Base-by-base conservation (phyloP, 2,329 filamentous ascomycete species). In the Alternaria metachromatica region DNA sequence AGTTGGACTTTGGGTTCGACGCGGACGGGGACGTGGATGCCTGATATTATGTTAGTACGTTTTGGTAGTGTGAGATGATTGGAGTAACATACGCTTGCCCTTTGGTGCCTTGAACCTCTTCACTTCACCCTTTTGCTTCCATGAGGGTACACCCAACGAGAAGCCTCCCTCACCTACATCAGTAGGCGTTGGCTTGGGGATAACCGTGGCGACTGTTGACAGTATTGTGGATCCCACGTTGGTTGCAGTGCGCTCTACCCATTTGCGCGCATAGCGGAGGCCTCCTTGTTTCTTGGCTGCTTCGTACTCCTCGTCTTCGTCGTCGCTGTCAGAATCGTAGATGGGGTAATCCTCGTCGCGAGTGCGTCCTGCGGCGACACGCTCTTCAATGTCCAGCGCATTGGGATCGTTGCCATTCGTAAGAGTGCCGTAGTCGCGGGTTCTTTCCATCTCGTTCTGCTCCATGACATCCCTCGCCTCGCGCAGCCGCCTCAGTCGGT, bases 1-100 rank as follows among this genome's bases (percentile, higher is more conserved):
- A 99, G 97, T 80, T 94, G 97, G 55, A 99, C 96, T 82, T 99
- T 99, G 33, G 96, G 96, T 81, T 99, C 96, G 33, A 99, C 94
- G 53, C 96, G 90, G 59, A 98, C 91, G 13, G 95, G 95, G 23
- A 99, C 96, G 75, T 98, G 95, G 63, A 99, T 98, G 80, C 92
- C 92, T 80, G 41, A 6, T 21, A 2, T 28, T 0, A 11, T 49
- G 66, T 72, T 67, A 73, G 65, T 56, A 20, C 7, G 25, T 25
- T 6, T 21, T 50, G 5, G 13, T 26, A 18, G 37, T 7, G 13
- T 43, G 15, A 8, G 7, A 23, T 7, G 20, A 8, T 18, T 4
- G 23, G 11, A 50, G 1, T 4, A 41, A 73, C 77, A 66, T 73
- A 75, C 80, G 82, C 88, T 94, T 95, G 58, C 92, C 92, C 78